Base-by-base conservation (phyloP, 1,284 basidiomycete genomes). In the Puccinia hordei region DNA sequence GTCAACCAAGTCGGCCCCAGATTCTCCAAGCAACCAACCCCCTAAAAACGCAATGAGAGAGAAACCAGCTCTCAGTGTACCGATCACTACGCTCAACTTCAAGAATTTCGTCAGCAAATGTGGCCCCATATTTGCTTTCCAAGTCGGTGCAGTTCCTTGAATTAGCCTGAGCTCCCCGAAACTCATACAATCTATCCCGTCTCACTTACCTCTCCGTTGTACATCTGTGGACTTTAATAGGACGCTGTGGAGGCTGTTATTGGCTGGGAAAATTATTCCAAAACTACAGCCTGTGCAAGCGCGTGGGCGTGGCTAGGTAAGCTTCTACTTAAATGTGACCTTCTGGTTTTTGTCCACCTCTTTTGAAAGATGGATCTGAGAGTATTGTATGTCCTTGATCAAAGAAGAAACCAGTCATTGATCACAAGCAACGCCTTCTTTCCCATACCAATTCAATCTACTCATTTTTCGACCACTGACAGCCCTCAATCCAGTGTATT, bases 301-400 rank as follows among this genome's bases (percentile, higher is more conserved):
- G 22, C 65, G 27, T 80, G 77, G 77, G 77, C 77, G 61, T 80
- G 53, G 51, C 30, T 78, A 55, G 69, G 76, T 80, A 63, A 57
- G 57, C 41, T 38, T 66, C 19, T 38, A 4, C 10, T 10, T 38
- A n/a, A n/a, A 38, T 63, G 33, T 35, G 5, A 59, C 19, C 2
- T 59, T 68, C 19, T 30, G 24, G 4, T 68, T 63, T 63, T 51
- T 22, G 13, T 49, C 9, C 15, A 15, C 0, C 41, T 44, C 46
- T 66, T 66, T 51, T 53, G 15, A n/a, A n/a, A 17, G n/a, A 55
- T 51, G n/a, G 38, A 22, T 27, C 24, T 59, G 15, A 30, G 24
- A 57, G 49, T 38, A 24, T 27, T 65, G 2, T 76, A 2, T 53
- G 3, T 49, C n/a, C 24, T 30, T 30, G 41, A 27, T 12, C 24